Percentiles rank a stretch among this genome's conserved stretches.
Evolutionary conservation across 805 yeast genomes (phyloP).

Genomic region (Kregervanrija fluxuum): DNA sequence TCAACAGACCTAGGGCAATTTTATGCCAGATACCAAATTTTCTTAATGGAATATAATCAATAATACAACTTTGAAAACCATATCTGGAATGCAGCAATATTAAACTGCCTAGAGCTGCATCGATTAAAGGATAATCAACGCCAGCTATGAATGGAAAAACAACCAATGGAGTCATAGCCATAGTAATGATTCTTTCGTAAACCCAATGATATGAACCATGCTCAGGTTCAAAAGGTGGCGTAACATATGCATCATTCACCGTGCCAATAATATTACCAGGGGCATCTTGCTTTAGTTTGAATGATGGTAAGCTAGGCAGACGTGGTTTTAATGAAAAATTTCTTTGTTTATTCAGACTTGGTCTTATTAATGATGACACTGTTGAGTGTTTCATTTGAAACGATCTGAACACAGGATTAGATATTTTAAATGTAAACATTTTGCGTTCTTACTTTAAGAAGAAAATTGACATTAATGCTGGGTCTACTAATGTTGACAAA

Average conservation of each 20-base stretch:
- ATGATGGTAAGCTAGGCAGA: constrained; percentile 14
- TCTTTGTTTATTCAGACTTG: constrained; percentile 1
- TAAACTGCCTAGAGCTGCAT: constrained; percentile 59
- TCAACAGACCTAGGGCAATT: constrained; percentile 59
- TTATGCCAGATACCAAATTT: constrained; percentile 74
- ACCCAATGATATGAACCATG: constrained; percentile 94
- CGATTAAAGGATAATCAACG: constrained; percentile 59
- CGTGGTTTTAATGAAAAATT: constrained; percentile 18
- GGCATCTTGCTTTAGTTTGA: constrained; percentile 67
- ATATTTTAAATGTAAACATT: constrained; percentile 4
- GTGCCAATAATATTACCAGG: constrained; percentile 91
- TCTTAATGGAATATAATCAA: constrained; percentile 85
- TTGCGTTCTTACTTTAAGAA: no score
- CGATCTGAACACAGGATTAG: constrained; percentile 4
- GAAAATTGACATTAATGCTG: no score
- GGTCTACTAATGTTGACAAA: no score
- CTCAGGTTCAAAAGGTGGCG: constrained; percentile 53
- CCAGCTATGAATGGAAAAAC: constrained; percentile 75
- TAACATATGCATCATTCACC: constrained; percentile 78
- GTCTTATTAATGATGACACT: background rate
- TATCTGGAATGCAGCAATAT: constrained; percentile 73
- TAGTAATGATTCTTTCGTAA: constrained; percentile 68
- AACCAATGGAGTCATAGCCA: constrained; percentile 69
- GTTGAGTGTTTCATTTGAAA: background rate
- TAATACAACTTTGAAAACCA: constrained; percentile 87